Evolutionary conservation across 148 eudicot species (phyloP).

Genomic region (Silene latifolia): DNA sequence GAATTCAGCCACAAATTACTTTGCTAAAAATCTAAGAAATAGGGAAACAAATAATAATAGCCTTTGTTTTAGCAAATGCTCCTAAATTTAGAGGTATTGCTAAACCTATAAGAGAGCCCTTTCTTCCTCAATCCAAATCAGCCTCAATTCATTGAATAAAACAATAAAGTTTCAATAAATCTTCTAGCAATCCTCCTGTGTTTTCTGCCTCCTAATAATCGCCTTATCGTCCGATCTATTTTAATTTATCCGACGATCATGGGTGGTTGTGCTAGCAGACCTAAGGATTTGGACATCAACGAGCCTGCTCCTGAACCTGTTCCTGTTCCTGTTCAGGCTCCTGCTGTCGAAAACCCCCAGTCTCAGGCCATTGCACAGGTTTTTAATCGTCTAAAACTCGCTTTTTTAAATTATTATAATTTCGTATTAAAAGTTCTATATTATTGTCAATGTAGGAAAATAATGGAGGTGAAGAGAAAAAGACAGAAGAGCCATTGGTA

Average conservation of each 20-base stretch:
- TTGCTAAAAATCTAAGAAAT: slow-evolving; percentile 12
- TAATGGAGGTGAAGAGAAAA: slow-evolving; percentile 47
- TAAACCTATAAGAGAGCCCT: slow-evolving; percentile 13
- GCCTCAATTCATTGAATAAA: slow-evolving; percentile 24
- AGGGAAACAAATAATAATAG: slow-evolving; percentile 14
- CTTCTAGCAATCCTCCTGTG: background rate
- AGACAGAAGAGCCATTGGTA: slow-evolving; percentile 45
- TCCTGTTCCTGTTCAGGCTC: slow-evolving; percentile 32
- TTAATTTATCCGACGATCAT: slow-evolving; percentile 35
- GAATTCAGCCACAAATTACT: slow-evolving; percentile 12
- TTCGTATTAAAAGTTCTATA: no score
- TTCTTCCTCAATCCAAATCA: slow-evolving; percentile 3
- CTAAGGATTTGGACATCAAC: slow-evolving; percentile 45
- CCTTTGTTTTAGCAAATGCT: slow-evolving; percentile 6
- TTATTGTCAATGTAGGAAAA: slow-evolving; percentile 28
- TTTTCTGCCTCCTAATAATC: slow-evolving; percentile 26
- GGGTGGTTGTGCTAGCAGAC: slow-evolving; percentile 87
- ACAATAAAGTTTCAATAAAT: slow-evolving; percentile 11
- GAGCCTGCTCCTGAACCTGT: slow-evolving; percentile 28
- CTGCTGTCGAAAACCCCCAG: slow-evolving; percentile 30
- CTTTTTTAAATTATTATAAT: no score
- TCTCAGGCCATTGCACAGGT: slow-evolving; percentile 35
- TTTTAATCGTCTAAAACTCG: background rate
- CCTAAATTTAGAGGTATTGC: slow-evolving; percentile 14
- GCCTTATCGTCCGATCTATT: slow-evolving; percentile 26